Conservation (phyloP, 139 green algal genomes). For the Eudorina sp. region DNA sequence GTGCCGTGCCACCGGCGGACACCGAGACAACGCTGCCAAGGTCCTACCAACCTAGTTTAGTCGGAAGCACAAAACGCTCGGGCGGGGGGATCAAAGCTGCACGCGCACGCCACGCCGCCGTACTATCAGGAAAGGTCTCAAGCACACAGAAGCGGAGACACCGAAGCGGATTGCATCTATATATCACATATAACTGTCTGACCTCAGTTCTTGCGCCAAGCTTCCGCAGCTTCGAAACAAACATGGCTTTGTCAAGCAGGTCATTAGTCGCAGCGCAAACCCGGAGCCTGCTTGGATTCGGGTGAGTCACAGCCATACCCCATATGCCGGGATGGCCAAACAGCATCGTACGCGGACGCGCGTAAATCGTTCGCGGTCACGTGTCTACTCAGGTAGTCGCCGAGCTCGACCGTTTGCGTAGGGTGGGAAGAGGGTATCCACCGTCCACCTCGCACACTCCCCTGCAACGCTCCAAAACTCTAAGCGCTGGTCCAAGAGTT, state of each 20-base stretch:
- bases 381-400: too few species aligned
- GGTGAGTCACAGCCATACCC: slow-evolving; percentile 1
- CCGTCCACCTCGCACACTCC: too few species aligned
- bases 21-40: too few species aligned
- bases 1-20: too few species aligned
- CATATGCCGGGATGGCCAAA: background rate
- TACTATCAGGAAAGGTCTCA: background rate
- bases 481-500: too few species aligned
- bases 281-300: background rate
- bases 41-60: too few species aligned
- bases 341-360: slow-evolving; percentile 12
- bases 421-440: too few species aligned
- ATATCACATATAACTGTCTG: slow-evolving; percentile 6
- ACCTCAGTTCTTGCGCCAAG: background rate
- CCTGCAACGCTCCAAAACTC: too few species aligned
- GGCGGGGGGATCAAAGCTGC: slow-evolving; percentile 9
- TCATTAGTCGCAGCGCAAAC: background rate
- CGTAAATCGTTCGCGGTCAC: slow-evolving; percentile 8
- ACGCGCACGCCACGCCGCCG: background rate
- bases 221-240: background rate
- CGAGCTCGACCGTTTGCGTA: too few species aligned
- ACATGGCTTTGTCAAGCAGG: background rate
- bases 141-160: background rate
- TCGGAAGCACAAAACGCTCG: background rate
- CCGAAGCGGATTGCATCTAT: background rate